These are phyloP conservation scores for Rhinocladiella similis DNA, from an alignment of 2,329 filamentous ascomycete species.

Conservation along the genomic window DNA sequence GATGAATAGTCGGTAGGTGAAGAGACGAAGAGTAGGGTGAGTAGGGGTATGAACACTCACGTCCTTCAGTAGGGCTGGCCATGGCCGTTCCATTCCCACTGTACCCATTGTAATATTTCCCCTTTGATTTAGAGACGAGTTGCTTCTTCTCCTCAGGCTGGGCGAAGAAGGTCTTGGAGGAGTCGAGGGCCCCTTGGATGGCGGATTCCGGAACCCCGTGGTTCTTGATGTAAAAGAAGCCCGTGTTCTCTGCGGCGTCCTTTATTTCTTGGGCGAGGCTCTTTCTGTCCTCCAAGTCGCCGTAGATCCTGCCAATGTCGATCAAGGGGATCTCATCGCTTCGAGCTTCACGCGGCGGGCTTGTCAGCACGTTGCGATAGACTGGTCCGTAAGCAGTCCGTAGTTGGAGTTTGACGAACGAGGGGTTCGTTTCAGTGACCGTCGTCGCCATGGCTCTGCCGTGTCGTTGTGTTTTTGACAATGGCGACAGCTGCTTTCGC, in stretches of 20 bases:
- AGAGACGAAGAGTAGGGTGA: background rate
- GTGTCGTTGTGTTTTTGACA: background rate
- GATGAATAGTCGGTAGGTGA: too few species aligned
- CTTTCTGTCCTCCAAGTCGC: constrained; percentile 38
- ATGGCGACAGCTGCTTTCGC: too few species aligned
- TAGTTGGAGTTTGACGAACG: constrained; percentile 40
- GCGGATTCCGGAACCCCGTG: constrained; percentile 43
- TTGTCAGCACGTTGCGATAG: constrained; percentile 45
- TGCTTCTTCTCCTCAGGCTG: constrained; percentile 49
- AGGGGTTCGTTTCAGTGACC: background rate
- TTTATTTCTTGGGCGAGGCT: constrained; percentile 45
- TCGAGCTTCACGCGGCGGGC: constrained; percentile 42
- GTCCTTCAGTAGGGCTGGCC: constrained; percentile 18
- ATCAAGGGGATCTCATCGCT: constrained; percentile 56
- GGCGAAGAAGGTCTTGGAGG: constrained; percentile 46
- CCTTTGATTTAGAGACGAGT: constrained; percentile 47
- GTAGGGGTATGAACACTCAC: background rate
- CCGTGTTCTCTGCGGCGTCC: constrained; percentile 50
- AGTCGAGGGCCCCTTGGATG: constrained; percentile 46
- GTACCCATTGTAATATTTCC: constrained; percentile 37
- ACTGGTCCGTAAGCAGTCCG: constrained; percentile 47
- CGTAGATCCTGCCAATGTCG: constrained; percentile 47
- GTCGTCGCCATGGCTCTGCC: constrained; percentile 14
- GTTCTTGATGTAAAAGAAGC: constrained; percentile 51
- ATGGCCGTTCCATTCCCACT: constrained; percentile 8